Evolutionary conservation across 768 basidiomycete species (phyloP), one percentile per base, ranked within the genome.

Genomic region (Grammothele lineata): DNA sequence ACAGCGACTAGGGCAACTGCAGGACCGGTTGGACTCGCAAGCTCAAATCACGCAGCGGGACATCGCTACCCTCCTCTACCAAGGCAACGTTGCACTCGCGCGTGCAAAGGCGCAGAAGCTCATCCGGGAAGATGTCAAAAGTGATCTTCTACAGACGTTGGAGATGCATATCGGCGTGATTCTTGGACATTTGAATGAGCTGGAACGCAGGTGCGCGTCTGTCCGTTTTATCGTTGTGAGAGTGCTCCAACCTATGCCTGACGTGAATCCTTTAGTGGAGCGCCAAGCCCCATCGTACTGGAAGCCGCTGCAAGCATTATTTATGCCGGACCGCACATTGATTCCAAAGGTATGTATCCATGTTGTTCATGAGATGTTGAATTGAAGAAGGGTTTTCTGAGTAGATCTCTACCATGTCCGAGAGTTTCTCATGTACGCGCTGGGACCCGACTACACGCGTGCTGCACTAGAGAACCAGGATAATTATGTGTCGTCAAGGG

Each of bases 231-330:
- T 19, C 8, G 7, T 30, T 30, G 27, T 30, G 27, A 30, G 7
- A n/a, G 27, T 36, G 35, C 35, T 36, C 15, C 30, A 32, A 7
- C n/a, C 15, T n/a, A 36, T 36, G 12, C 35, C 9, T 14, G 35
- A n/a, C 18, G 26, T 21, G 21, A 11, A n/a, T 30, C 45, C 40
- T 12, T 48, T 45, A 77, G 77, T 44, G 56, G 59, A 19, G 48
- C 62, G n/a, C 70, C 72, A 34, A 81, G 77, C 38, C 78, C 80
- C 3, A 58, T 65, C 26, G 59, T 84, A 10, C 60, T 77, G n/a
- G 85, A 88, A 62, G 85, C 87, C 18, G 77, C 77, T 15, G 80
- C 83, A 11, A 85, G 74, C 45, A 74, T 88, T 49, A 80, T 89
- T 43, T 79, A 73, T 54, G 77, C 82, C 5, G 75, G 79, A 1